Evolutionary conservation across 441 rosid genomes (phyloP).

Genomic region (Sinapis alba): DNA sequence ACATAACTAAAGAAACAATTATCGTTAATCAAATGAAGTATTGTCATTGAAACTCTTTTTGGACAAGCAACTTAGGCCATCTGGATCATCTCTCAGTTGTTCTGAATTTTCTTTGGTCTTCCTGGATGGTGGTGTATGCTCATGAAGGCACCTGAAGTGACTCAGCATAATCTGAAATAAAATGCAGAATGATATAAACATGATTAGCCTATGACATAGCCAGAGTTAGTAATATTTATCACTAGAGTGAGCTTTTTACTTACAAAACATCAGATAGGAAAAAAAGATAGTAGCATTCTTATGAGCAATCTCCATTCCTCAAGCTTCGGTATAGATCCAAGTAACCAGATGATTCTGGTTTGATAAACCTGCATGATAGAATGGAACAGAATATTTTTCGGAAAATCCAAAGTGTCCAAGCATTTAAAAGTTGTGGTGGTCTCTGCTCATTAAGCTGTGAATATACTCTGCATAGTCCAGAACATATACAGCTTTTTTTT

Average conservation of each 20-base stretch:
- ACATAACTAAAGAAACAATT: neutral
- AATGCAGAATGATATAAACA: neutral
- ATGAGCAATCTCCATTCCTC: conserved; percentile 74
- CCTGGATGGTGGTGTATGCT: neutral
- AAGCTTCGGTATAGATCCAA: conserved; percentile 63
- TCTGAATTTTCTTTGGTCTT: neutral
- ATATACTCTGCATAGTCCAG: neutral
- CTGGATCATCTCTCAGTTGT: neutral
- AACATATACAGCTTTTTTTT: neutral
- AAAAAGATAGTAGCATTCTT: conserved; percentile 18
- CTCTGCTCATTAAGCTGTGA: conserved; percentile 8
- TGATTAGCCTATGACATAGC: neutral
- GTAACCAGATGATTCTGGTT: conserved; percentile 69
- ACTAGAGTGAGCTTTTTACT: neutral
- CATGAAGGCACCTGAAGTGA: neutral
- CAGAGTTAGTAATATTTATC: neutral
- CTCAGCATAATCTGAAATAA: conserved; percentile 5
- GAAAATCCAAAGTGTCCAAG: neutral
- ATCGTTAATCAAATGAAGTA: neutral
- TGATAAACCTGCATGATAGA: conserved; percentile 60
- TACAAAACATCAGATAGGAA: conserved; percentile 13
- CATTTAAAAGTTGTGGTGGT: conserved; percentile 1
- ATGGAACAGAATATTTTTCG: conserved; percentile 1
- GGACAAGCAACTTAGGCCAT: neutral
- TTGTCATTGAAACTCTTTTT: neutral